Evolutionary conservation across 805 yeast genomes (phyloP).

Genomic region (Yamadazyma tumulicola): DNA sequence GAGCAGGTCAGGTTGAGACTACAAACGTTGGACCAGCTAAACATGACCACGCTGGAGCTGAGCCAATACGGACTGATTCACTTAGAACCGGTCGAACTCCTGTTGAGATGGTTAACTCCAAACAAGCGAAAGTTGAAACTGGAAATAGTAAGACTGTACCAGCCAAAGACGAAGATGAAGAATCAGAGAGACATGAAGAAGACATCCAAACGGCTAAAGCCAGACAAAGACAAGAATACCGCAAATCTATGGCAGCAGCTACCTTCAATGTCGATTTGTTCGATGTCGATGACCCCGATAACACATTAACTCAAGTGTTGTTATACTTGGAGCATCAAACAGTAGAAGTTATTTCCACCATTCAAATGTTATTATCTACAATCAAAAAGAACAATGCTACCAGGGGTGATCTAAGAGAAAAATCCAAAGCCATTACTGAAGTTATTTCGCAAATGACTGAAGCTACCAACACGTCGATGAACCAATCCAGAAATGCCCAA

Average conservation of each 20-base stretch:
- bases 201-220: conserved; percentile 32
- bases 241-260: conserved; percentile 48
- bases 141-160: too few species aligned
- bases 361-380: conserved; percentile 74
- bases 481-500: conserved; percentile 78
- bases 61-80: too few species aligned
- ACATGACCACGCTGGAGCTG: too few species aligned
- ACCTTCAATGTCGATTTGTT: conserved; percentile 71
- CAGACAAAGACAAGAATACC: conserved; percentile 41
- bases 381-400: conserved; percentile 76
- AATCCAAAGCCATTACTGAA: conserved; percentile 69
- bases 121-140: too few species aligned
- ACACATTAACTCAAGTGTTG: conserved; percentile 78
- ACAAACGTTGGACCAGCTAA: too few species aligned
- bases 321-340: conserved; percentile 91
- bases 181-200: conserved; percentile 19
- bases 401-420: conserved; percentile 66
- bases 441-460: conserved; percentile 86
- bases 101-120: too few species aligned
- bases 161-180: conserved; percentile 11
- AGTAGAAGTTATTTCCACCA: conserved; percentile 83
- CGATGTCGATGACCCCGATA: conserved; percentile 83
- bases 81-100: too few species aligned
- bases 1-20: too few species aligned
- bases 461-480: conserved; percentile 84